Evolutionary conservation across 768 basidiomycete genomes (phyloP).

Genomic region (Mycena metata): DNA sequence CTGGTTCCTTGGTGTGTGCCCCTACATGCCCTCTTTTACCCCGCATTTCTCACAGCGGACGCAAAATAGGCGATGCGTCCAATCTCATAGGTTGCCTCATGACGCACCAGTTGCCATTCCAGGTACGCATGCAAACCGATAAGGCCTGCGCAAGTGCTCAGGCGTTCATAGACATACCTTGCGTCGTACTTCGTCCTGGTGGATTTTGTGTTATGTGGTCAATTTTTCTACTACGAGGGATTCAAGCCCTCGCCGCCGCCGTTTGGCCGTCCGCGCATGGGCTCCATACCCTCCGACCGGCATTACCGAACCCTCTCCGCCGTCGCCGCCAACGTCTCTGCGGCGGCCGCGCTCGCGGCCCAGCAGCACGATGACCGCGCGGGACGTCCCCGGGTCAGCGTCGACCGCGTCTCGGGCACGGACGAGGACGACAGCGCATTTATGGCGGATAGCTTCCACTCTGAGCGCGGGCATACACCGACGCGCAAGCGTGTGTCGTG

Average conservation of each 20-base stretch:
- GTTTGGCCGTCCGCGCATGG: constrained; percentile 55
- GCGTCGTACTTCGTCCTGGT: constrained; percentile 92
- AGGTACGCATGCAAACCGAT: constrained; percentile 64
- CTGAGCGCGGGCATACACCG: constrained; percentile 68
- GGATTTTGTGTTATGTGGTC: constrained; percentile 80
- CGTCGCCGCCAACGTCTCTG: constrained; percentile 80
- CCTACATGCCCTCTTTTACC: constrained; percentile 23
- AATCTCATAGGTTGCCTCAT: constrained; percentile 93
- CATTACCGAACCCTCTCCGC: constrained; percentile 78
- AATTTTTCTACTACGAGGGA: constrained; percentile 84
- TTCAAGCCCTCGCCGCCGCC: constrained; percentile 51
- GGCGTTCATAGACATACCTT: constrained; percentile 77
- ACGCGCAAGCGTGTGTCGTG: constrained; percentile 73
- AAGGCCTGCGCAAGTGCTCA: constrained; percentile 26
- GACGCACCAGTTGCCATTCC: constrained; percentile 95
- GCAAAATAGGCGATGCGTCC: constrained; percentile 82
- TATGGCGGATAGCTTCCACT: constrained; percentile 83
- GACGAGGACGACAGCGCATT: constrained; percentile 66
- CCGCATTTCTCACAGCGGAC: constrained; percentile 17
- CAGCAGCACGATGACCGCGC: constrained; percentile 65
- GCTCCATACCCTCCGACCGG: constrained; percentile 54
- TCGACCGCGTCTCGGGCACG: constrained; percentile 30
- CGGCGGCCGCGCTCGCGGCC: constrained; percentile 77
- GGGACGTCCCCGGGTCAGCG: constrained; percentile 17
- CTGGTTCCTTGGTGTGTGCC: constrained; percentile 86